phyloP scores from a whole-genome alignment of 768 basidiomycete species.

The Hygrocybe coccinea region DNA sequence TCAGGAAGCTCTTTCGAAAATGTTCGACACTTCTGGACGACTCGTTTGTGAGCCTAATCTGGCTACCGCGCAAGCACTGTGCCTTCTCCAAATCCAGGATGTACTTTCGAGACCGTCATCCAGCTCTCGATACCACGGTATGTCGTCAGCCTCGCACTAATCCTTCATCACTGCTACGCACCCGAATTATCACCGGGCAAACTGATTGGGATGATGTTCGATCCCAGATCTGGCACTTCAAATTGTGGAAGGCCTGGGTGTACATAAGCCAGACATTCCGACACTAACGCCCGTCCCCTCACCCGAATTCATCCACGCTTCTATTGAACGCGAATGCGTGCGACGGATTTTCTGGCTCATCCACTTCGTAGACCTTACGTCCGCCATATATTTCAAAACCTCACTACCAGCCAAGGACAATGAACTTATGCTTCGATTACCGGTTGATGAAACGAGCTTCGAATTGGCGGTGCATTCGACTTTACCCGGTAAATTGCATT shows the following conservation, averaged over 20 bases:
- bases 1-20: slow-evolving; percentile 59
- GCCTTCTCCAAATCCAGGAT: slow-evolving; percentile 67
- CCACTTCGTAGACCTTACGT: slow-evolving; percentile 53
- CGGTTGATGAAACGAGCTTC: slow-evolving; percentile 79
- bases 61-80: slow-evolving; percentile 69
- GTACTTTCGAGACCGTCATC: slow-evolving; percentile 38
- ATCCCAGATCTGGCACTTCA: slow-evolving; percentile 55
- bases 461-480: slow-evolving; percentile 62
- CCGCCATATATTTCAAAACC: slow-evolving; percentile 43
- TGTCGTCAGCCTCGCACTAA: background rate
- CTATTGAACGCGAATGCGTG: slow-evolving; percentile 72
- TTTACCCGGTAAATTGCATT: slow-evolving; percentile 38
- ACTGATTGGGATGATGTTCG: slow-evolving; percentile 19
- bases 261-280: slow-evolving; percentile 59
- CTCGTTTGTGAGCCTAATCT: slow-evolving; percentile 60
- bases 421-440: slow-evolving; percentile 59
- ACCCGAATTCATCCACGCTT: slow-evolving; percentile 53
- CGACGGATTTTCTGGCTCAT: slow-evolving; percentile 81
- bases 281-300: slow-evolving; percentile 55
- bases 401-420: slow-evolving; percentile 38
- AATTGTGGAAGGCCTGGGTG: slow-evolving; percentile 62
- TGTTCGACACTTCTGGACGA: slow-evolving; percentile 67
- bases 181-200: slow-evolving; percentile 6
- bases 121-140: slow-evolving; percentile 50
- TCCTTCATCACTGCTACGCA: background rate